Evolutionary conservation across 2,329 filamentous ascomycete species (phyloP), one percentile per base, ranked within the genome.

Genomic region (Aspergillus sp.): DNA sequence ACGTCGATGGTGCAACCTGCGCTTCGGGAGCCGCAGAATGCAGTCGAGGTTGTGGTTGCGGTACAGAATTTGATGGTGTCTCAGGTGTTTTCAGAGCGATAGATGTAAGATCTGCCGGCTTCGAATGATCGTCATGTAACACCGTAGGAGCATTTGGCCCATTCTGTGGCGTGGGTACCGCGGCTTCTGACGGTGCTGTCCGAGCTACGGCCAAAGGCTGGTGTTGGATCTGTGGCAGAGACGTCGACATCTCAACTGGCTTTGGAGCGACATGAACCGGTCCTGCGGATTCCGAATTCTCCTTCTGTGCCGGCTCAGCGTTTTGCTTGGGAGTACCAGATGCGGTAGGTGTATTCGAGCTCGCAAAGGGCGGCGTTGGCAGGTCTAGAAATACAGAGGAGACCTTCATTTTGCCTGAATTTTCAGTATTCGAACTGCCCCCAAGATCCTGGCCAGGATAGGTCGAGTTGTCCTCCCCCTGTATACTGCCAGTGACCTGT

Each of bases 351-450:
- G 36, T 34, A 35, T 30, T 32, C 13, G 43, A 36, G 33, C 35
- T 32, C 11, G 34, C 36, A 36, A 52, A 51, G 12, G 47, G 47
- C 15, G 43, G 29, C 22, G 44, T 44, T 19, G 49, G 44, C 12
- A 52, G 36, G 33, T 49, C 46, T 29, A 52, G 40, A 17, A 49
- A 35, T 20, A 43, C 44, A 10, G 49, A 52, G 20, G 48, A 52
- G 10, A 33, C 27, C 37, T 37, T 49, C 47, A 51, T 52, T 7
- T 26, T 44, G 33, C 29, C 26, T 26, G 25, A 22, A 4, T 10
- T 25, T 15, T 17, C 33, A 15, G 32, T 30, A 24, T 36, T 37
- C 34, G 15, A 28, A 33, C 24, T 14, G 10, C 13, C 12, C 24
- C 35, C 33, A 15, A 35, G 29, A 11, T 29, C 17, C 25, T 19